Conservation (phyloP, 2,329 filamentous ascomycete genomes). For the Paecilomyces dactylethromorphus region DNA sequence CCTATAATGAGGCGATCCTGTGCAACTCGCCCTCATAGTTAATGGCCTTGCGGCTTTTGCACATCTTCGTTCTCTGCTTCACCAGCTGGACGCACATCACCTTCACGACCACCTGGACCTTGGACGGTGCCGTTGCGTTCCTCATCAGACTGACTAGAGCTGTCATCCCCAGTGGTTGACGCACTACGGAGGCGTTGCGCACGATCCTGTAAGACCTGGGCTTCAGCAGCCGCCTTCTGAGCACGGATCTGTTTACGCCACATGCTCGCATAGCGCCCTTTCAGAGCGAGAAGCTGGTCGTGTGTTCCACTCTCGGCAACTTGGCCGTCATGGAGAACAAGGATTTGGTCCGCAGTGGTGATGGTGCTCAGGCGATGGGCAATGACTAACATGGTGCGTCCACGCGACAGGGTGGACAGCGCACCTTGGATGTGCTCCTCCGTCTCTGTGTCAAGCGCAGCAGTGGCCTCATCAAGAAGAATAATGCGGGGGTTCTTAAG, state of each 20-base stretch:
- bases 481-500: slow-evolving; percentile 89
- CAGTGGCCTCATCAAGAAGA: slow-evolving; percentile 87
- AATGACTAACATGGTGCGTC: slow-evolving; percentile 90
- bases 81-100: background rate
- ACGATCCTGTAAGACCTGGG: slow-evolving; percentile 39
- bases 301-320: slow-evolving; percentile 76
- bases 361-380: slow-evolving; percentile 84
- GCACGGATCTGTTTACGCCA: slow-evolving; percentile 85
- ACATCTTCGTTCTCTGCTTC: background rate
- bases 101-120: slow-evolving; percentile 8
- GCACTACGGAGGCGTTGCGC: slow-evolving; percentile 38
- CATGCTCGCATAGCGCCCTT: slow-evolving; percentile 74
- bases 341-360: slow-evolving; percentile 76
- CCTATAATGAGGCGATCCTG: background rate
- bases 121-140: slow-evolving; percentile 26
- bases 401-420: slow-evolving; percentile 71
- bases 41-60: background rate
- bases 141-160: slow-evolving; percentile 44
- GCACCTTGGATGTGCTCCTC: slow-evolving; percentile 90
- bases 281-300: slow-evolving; percentile 62
- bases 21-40: background rate
- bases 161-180: slow-evolving; percentile 37
- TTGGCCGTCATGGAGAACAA: slow-evolving; percentile 69
- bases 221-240: slow-evolving; percentile 61
- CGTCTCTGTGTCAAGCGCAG: slow-evolving; percentile 83